These are phyloP conservation scores for Hypericum perforatum DNA, from an alignment of 345 rosid species.

Conservation along the genomic window DNA sequence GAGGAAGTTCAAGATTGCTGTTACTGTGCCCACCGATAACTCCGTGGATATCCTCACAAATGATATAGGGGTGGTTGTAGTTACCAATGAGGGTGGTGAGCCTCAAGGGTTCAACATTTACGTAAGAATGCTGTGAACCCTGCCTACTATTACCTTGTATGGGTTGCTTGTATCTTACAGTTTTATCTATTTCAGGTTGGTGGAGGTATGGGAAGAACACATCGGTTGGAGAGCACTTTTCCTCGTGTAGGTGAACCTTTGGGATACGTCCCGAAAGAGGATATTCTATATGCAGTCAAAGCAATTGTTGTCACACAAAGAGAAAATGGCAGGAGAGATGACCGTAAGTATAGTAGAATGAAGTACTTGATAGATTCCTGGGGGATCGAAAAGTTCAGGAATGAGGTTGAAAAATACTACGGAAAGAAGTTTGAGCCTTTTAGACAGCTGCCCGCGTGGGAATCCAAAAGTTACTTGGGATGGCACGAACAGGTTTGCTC, in stretches of 20 bases:
- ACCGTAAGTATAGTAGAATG: slow-evolving; percentile 87
- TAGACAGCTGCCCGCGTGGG: slow-evolving; percentile 83
- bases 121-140: slow-evolving; percentile 33
- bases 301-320: slow-evolving; percentile 94
- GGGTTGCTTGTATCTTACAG: slow-evolving; percentile 9
- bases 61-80: slow-evolving; percentile 75
- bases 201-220: slow-evolving; percentile 98
- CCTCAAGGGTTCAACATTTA: slow-evolving; percentile 89
- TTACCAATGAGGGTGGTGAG: slow-evolving; percentile 71
- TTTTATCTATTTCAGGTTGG: slow-evolving; percentile 57
- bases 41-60: slow-evolving; percentile 90
- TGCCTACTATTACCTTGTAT: background rate
- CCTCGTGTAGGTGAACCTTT: slow-evolving; percentile 72
- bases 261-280: slow-evolving; percentile 89
- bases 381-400: slow-evolving; percentile 89
- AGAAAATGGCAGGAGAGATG: slow-evolving; percentile 96
- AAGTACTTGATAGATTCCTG: slow-evolving; percentile 84
- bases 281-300: slow-evolving; percentile 81
- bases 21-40: slow-evolving; percentile 87
- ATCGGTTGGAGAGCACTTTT: slow-evolving; percentile 78
- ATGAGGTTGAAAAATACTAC: slow-evolving; percentile 76
- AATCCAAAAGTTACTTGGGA: slow-evolving; percentile 89
- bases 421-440: slow-evolving; percentile 82
- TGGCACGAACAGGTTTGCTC: slow-evolving; percentile 87
- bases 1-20: slow-evolving; percentile 93